Conservation (phyloP, 2,329 filamentous ascomycete genomes). For the Penicillium sumatraense region DNA sequence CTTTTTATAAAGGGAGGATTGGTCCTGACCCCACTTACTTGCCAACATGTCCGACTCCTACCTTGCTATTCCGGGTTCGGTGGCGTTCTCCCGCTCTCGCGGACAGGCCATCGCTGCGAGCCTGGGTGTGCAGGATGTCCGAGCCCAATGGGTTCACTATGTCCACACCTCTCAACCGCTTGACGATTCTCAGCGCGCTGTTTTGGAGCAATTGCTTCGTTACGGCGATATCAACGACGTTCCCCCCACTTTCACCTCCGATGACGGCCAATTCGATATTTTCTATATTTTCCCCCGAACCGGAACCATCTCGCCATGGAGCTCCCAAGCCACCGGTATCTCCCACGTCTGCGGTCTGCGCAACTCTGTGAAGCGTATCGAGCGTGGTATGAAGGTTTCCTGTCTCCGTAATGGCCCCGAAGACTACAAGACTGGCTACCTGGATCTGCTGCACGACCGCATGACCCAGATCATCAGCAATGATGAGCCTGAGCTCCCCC, state of each 20-base stretch:
- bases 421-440: slow-evolving; percentile 60
- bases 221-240: slow-evolving; percentile 63
- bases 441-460: slow-evolving; percentile 79
- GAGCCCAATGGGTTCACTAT: slow-evolving; percentile 64
- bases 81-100: slow-evolving; percentile 53
- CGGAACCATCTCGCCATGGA: slow-evolving; percentile 90
- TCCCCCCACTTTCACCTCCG: slow-evolving; percentile 46
- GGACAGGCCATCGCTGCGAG: slow-evolving; percentile 47
- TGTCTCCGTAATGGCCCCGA: slow-evolving; percentile 62
- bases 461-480: slow-evolving; percentile 88
- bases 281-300: slow-evolving; percentile 80
- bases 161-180: slow-evolving; percentile 61
- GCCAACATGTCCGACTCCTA: slow-evolving; percentile 41
- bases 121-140: slow-evolving; percentile 49
- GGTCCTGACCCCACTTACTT: slow-evolving; percentile 8
- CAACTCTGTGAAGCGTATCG: slow-evolving; percentile 74
- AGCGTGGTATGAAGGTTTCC: slow-evolving; percentile 80
- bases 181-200: slow-evolving; percentile 51
- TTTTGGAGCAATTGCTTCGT: slow-evolving; percentile 63
- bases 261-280: slow-evolving; percentile 58
- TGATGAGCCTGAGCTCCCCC: slow-evolving; percentile 68
- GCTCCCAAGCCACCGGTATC: slow-evolving; percentile 92
- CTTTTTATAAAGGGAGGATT: slow-evolving; percentile 23
- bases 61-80: slow-evolving; percentile 45
- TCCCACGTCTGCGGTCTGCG: slow-evolving; percentile 87